These are phyloP conservation scores for Hondaea fermentalgiana DNA, from an alignment of 108 stramenopile genomes.

Conservation along the genomic window DNA sequence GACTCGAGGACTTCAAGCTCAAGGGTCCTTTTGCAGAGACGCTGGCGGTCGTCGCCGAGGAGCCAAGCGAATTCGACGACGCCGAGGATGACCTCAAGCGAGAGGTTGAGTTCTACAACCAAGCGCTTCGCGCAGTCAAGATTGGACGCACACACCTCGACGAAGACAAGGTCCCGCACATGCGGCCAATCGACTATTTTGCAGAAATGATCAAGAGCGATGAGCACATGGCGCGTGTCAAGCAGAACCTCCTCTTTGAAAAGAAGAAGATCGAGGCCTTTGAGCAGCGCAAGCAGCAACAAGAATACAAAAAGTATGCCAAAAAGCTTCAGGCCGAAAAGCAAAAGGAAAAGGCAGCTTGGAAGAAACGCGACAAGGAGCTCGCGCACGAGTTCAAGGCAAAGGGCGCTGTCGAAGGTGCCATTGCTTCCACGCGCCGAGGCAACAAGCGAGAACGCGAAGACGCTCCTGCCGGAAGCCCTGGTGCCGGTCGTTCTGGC, in stretches of 20 bases:
- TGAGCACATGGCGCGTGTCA: conserved; percentile 82
- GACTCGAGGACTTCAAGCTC: conserved; percentile 28
- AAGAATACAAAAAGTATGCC: conserved; percentile 63
- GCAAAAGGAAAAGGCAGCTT: conserved; percentile 72
- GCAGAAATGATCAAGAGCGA: conserved; percentile 97
- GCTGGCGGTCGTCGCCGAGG: conserved; percentile 28
- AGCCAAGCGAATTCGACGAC: conserved; percentile 48
- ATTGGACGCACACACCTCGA: conserved; percentile 34
- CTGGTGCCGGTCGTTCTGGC: background rate
- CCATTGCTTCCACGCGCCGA: conserved; percentile 20
- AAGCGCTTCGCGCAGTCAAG: conserved; percentile 74
- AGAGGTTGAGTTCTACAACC: conserved; percentile 88
- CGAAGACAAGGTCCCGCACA: conserved; percentile 31
- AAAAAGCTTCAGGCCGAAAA: conserved; percentile 70
- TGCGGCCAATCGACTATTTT: conserved; percentile 89
- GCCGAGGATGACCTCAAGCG: conserved; percentile 92
- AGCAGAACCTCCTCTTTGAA: conserved; percentile 93
- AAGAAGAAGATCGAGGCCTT: conserved; percentile 96
- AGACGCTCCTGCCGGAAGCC: conserved; percentile 56
- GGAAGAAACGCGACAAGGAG: conserved; percentile 71
- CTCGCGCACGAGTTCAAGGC: conserved; percentile 77
- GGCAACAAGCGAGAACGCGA: conserved; percentile 38
- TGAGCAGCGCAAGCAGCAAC: conserved; percentile 68
- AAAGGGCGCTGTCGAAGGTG: conserved; percentile 43
- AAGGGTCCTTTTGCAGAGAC: conserved; percentile 47